phyloP scores from a whole-genome alignment of 768 basidiomycete species.

The Baorangia bicolor region DNA sequence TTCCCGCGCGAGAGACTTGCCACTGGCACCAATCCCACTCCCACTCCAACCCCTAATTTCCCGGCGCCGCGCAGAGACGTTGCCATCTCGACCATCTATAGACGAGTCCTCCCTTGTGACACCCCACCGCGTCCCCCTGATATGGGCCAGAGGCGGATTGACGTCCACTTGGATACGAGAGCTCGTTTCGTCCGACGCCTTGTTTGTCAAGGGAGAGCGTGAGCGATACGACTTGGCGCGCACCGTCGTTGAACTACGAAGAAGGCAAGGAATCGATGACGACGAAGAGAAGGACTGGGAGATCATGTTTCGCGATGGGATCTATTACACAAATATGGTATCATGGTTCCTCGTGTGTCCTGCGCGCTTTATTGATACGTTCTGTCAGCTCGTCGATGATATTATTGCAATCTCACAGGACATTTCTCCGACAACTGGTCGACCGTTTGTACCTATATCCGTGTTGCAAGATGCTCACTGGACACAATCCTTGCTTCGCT shows the following conservation, averaged over 20 bases:
- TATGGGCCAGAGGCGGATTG: conserved; percentile 79
- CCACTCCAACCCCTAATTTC: conserved; percentile 13
- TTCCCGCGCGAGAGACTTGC: conserved; percentile 11
- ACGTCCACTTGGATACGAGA: conserved; percentile 72
- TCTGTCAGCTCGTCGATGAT: conserved; percentile 71
- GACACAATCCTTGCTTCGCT: conserved; percentile 67
- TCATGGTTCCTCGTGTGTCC: conserved; percentile 7
- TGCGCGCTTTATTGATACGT: not conserved
- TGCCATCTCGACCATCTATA: conserved; percentile 22
- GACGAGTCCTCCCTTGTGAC: conserved; percentile 14
- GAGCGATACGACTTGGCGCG: conserved; percentile 80
- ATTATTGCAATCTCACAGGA: conserved; percentile 73
- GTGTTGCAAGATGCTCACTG: conserved; percentile 79
- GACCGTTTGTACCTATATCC: conserved; percentile 64
- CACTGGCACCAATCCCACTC: conserved; percentile 18
- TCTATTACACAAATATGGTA: conserved; percentile 89
- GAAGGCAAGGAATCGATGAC: conserved; percentile 49
- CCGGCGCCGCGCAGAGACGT: conserved; percentile 32
- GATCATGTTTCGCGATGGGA: conserved; percentile 68
- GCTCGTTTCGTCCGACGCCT: conserved; percentile 70
- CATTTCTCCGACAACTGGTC: conserved; percentile 66
- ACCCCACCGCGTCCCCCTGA: conserved; percentile 40
- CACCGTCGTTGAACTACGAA: conserved; percentile 70
- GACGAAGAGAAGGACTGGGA: conserved; percentile 72
- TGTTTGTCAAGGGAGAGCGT: conserved; percentile 77